Percentiles rank a stretch among this genome's conserved stretches.
Evolutionary conservation across 2,329 filamentous ascomycete genomes (phyloP).

Genomic region (Cladophialophora yegresii): DNA sequence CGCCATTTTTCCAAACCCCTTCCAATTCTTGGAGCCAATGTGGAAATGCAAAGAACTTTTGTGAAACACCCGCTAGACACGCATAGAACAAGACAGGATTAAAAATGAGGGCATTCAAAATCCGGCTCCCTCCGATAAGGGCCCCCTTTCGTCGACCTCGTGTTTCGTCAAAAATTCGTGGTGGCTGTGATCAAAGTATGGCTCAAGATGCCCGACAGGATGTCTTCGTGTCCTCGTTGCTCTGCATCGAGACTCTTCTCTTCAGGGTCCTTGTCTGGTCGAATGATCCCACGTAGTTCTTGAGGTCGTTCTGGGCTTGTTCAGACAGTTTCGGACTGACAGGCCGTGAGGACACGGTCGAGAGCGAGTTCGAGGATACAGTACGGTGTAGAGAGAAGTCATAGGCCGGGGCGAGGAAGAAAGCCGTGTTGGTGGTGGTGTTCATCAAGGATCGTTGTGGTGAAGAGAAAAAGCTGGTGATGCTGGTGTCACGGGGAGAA

Average conservation of each 20-base stretch:
- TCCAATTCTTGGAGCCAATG: conserved; percentile 2
- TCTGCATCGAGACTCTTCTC: conserved; percentile 40
- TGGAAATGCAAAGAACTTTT: conserved; percentile 18
- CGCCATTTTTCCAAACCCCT: conserved; percentile 4
- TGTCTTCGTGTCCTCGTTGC: conserved; percentile 30
- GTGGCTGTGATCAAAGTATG: not conserved
- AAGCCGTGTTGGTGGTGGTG: conserved; percentile 50
- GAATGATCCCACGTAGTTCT: conserved; percentile 84
- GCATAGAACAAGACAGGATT: conserved; percentile 12
- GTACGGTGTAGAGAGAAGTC: conserved; percentile 64
- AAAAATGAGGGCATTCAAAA: conserved; percentile 10
- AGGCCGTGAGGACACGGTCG: conserved; percentile 55
- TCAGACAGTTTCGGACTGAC: conserved; percentile 76
- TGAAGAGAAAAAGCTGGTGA: conserved; percentile 41
- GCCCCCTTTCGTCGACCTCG: conserved; percentile 10
- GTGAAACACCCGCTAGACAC: conserved; percentile 1
- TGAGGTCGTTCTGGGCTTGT: conserved; percentile 75
- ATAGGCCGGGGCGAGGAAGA: conserved; percentile 73
- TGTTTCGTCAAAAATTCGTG: conserved; percentile 9
- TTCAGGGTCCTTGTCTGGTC: conserved; percentile 69
- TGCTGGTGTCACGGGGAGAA: conserved; percentile 48
- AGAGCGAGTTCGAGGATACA: conserved; percentile 46
- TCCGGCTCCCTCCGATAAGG: not conserved
- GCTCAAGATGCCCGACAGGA: conserved; percentile 19
- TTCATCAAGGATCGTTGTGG: conserved; percentile 18